Conservation (phyloP, 257 asterid genomes). For the Echites panduratus region DNA sequence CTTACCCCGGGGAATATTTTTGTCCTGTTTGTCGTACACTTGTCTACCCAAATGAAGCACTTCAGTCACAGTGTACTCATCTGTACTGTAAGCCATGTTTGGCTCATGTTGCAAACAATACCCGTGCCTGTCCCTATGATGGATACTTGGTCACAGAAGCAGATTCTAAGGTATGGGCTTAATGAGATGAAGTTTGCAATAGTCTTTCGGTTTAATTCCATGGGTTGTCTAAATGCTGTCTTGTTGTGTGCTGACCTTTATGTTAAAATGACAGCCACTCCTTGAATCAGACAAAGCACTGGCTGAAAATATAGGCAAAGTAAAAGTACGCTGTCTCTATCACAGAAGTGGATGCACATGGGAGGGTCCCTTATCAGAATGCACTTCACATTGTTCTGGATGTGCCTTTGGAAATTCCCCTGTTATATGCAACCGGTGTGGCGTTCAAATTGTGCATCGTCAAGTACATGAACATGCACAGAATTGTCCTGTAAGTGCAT, state of each 20-base stretch:
- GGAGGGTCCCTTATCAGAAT: conserved; percentile 77
- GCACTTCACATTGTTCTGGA: conserved; percentile 63
- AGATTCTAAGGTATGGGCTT: conserved; percentile 63
- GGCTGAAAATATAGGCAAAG: conserved; percentile 76
- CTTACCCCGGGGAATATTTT: conserved; percentile 86
- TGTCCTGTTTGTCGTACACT: conserved; percentile 98
- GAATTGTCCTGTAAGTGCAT: conserved; percentile 70
- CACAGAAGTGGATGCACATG: conserved; percentile 90
- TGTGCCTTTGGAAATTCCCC: conserved; percentile 84
- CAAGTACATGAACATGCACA: conserved; percentile 97
- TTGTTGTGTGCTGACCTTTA: conserved; percentile 15
- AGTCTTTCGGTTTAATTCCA: conserved; percentile 13
- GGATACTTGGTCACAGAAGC: conserved; percentile 85
- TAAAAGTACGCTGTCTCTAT: conserved; percentile 76
- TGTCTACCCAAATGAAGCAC: conserved; percentile 79
- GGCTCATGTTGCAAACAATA: conserved; percentile 67
- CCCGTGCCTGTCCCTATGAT: conserved; percentile 88
- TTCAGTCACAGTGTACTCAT: conserved; percentile 87
- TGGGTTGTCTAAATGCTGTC: conserved; percentile 17
- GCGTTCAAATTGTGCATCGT: conserved; percentile 79
- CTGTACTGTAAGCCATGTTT: conserved; percentile 90
- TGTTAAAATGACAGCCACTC: conserved; percentile 50
- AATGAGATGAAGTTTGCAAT: conserved; percentile 2
- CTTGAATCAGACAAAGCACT: conserved; percentile 59
- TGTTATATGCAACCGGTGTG: conserved; percentile 85